phyloP scores from a whole-genome alignment of 2,329 filamentous ascomycete genomes.

The Capronia americana region DNA sequence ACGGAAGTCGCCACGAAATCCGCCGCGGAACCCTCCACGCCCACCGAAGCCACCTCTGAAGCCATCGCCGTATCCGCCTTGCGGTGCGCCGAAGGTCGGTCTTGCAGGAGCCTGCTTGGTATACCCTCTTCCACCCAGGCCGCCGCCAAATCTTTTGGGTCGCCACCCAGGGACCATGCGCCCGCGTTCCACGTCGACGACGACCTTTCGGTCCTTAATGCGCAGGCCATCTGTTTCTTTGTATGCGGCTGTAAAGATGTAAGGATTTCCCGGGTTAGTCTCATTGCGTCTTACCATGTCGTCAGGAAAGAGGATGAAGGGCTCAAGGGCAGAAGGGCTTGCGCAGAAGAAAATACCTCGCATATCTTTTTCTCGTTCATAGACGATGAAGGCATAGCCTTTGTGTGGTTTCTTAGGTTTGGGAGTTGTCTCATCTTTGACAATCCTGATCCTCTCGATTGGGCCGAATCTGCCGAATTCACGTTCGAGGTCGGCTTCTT shows the following conservation, averaged over 20 bases:
- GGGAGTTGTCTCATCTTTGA: slow-evolving; percentile 77
- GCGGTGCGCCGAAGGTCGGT: slow-evolving; percentile 69
- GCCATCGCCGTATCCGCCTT: slow-evolving; percentile 62
- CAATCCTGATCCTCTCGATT: slow-evolving; percentile 91
- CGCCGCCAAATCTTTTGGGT: slow-evolving; percentile 87
- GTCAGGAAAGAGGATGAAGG: slow-evolving; percentile 31
- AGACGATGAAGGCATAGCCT: slow-evolving; percentile 96
- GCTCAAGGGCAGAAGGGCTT: slow-evolving; percentile 42
- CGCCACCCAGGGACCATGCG: slow-evolving; percentile 94
- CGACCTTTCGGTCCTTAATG: slow-evolving; percentile 88
- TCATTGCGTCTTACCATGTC: slow-evolving; percentile 40
- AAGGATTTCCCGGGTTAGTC: slow-evolving; percentile 48
- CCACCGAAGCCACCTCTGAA: slow-evolving; percentile 60
- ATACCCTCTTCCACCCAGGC: slow-evolving; percentile 89
- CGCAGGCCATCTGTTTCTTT: slow-evolving; percentile 85
- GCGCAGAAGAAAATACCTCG: slow-evolving; percentile 75
- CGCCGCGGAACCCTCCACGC: slow-evolving; percentile 53
- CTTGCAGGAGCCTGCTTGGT: slow-evolving; percentile 79
- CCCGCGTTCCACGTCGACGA: slow-evolving; percentile 95
- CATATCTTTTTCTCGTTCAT: slow-evolving; percentile 97
- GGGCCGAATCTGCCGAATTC: slow-evolving; percentile 94
- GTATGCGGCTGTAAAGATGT: slow-evolving; percentile 78
- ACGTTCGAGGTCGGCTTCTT: slow-evolving; percentile 86
- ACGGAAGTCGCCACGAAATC: slow-evolving; percentile 34
- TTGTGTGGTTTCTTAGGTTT: slow-evolving; percentile 82